These are phyloP conservation scores for Neofusicoccum ribis DNA, from an alignment of 2,329 filamentous ascomycete species.

Conservation along the genomic window DNA sequence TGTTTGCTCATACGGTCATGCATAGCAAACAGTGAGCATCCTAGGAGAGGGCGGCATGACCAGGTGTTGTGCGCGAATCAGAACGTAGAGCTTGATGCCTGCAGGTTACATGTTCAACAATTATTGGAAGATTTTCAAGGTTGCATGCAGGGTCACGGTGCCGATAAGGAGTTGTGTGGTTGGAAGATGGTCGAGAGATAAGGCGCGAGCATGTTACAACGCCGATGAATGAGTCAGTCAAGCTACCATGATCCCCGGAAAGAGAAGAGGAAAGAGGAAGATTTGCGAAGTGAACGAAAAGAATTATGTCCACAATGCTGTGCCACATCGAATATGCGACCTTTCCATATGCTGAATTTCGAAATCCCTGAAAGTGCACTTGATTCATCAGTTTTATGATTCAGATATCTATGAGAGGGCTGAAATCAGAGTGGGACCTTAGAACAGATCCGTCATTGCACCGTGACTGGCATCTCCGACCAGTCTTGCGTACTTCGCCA, in stretches of 20 bases:
- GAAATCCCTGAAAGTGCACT: neutral
- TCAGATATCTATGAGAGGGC: neutral
- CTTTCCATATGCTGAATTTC: neutral
- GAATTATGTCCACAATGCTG: neutral
- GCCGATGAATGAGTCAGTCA: neutral
- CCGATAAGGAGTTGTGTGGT: too few relatives aligned
- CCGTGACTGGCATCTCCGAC: slow-evolving; percentile 92
- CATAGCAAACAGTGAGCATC: neutral
- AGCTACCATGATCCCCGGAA: neutral
- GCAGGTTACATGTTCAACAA: neutral
- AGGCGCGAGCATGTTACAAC: neutral
- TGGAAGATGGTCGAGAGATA: neutral
- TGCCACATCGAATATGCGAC: neutral
- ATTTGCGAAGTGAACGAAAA: neutral
- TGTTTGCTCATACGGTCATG: neutral
- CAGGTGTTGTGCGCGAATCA: neutral
- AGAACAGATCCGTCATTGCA: slow-evolving; percentile 80
- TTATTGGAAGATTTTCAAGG: neutral
- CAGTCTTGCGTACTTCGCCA: slow-evolving; percentile 86
- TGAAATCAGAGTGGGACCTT: neutral
- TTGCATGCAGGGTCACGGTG: too few relatives aligned
- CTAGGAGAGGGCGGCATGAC: neutral
- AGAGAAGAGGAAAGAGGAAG: neutral
- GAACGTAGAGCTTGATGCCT: neutral
- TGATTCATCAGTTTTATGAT: neutral